A percentile compares a stretch with the other conserved stretches of the same genome.
Evolutionary conservation across 2,329 filamentous ascomycete species (phyloP).

Genomic region (Botryotinia calthae): DNA sequence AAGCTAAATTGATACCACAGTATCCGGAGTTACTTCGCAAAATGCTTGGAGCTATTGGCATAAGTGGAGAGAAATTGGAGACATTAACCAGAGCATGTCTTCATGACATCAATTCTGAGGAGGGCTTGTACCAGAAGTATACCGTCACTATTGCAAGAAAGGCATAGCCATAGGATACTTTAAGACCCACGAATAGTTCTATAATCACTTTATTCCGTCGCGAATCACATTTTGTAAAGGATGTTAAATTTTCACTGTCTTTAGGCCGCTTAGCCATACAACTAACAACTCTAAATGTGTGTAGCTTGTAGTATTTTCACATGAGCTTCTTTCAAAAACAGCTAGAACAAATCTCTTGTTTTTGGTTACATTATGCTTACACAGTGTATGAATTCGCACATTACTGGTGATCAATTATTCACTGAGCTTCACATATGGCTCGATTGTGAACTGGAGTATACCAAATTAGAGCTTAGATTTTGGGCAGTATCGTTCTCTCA

Average conservation of each 20-base stretch:
- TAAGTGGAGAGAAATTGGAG: slow-evolving; percentile 9
- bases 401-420: neutral
- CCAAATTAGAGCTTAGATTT: neutral
- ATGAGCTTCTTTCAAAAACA: neutral
- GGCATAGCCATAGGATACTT: neutral
- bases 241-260: neutral
- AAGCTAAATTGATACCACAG: slow-evolving; percentile 18
- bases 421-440: neutral
- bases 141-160: slow-evolving; percentile 19
- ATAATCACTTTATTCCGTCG: neutral
- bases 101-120: slow-evolving; percentile 11
- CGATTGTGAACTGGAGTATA: neutral
- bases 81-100: slow-evolving; percentile 13
- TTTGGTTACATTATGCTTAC: neutral
- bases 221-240: neutral
- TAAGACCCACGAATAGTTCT: neutral
- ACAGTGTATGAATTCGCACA: neutral
- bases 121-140: slow-evolving; percentile 18
- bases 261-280: neutral
- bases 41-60: slow-evolving; percentile 1
- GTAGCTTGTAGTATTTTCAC: neutral
- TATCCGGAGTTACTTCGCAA: slow-evolving; percentile 15
- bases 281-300: neutral
- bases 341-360: neutral
- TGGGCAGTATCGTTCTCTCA: neutral